Conservation (phyloP, 2,329 filamentous ascomycete species). For the Hymenoscyphus fructigenus region DNA sequence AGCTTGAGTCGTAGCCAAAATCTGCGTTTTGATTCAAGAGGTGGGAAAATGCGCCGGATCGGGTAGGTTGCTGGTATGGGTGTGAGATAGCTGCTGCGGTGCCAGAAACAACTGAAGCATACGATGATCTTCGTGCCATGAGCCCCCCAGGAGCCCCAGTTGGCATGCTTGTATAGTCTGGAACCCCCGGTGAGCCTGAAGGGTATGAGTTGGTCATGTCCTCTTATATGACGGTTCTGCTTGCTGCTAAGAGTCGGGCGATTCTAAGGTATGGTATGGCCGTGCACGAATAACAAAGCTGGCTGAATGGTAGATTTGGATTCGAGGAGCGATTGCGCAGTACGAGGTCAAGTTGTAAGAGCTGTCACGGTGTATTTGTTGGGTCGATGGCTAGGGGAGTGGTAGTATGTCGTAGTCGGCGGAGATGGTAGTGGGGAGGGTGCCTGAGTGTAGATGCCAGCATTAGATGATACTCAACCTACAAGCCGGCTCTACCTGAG, state of each 20-base stretch:
- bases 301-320: not conserved
- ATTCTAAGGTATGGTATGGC: conserved; percentile 8
- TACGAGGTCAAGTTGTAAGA: not conserved
- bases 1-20: conserved; percentile 31
- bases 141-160: conserved; percentile 38
- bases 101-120: conserved; percentile 60
- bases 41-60: conserved; percentile 35
- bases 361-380: not conserved
- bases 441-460: conserved; percentile 1
- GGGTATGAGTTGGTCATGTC: conserved; percentile 34
- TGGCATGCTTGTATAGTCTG: conserved; percentile 35
- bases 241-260: conserved; percentile 21
- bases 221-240: not conserved
- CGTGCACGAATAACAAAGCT: conserved; percentile 25
- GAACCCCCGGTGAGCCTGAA: conserved; percentile 34
- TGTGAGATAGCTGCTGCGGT: conserved; percentile 37
- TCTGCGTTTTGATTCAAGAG: conserved; percentile 31
- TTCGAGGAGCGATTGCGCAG: not conserved
- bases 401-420: not conserved
- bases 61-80: conserved; percentile 28
- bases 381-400: not conserved
- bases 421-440: not conserved
- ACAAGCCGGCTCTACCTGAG: conserved; percentile 28
- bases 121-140: conserved; percentile 54
- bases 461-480: not conserved